Evolutionary conservation across 176 grass and related monocot genomes (phyloP), one percentile per base, ranked within the genome.

Genomic region (Olyra latifolia): DNA sequence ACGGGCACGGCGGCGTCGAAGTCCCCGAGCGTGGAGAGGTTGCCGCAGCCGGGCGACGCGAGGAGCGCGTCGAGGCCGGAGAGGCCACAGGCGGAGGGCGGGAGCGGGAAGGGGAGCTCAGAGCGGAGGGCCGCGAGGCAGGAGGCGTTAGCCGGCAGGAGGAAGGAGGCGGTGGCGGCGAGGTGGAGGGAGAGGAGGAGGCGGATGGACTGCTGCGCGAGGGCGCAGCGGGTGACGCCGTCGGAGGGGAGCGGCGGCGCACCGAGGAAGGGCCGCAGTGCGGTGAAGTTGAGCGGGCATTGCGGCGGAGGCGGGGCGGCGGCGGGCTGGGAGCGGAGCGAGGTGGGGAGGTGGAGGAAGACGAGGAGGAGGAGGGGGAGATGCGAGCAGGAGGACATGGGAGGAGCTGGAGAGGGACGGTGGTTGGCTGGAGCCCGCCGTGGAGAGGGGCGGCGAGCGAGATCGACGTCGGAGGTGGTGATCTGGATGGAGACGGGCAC

Each of bases 281-380:
- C 73, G 23, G 80, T 87, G 90, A 98, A 91, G 87, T 95, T 85
- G 4, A 98, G 90, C 6, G 90, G 92, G 81, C 96, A 97, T 75
- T 82, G 60, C 48, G 16, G 24, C 42, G 44, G 74, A 30, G 10
- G 44, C 7, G 62, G n/a, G 14, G 60, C 6, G 2, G 74, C 4
- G 1, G 27, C 17, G 62, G 35, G 69, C 14, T 92, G 85, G 29
- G 69, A 76, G 70, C 7, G n/a, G 38, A 75, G 28, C 15, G 68
- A 69, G n/a, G 10, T 52, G n/a, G 74, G 82, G 39, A 56, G 57
- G 28, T 77, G 25, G 19, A 57, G 38, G 56, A 66, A 1, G 61
- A 17, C 8, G 60, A 74, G 52, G 28, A 63, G 20, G 68, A 80
- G 16, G 13, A 11, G 38, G n/a, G n/a, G n/a, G 58, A 60, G 43